Evolutionary conservation across 2,329 filamentous ascomycete genomes (phyloP).

Genomic region (Aspergillus aculeatinus): DNA sequence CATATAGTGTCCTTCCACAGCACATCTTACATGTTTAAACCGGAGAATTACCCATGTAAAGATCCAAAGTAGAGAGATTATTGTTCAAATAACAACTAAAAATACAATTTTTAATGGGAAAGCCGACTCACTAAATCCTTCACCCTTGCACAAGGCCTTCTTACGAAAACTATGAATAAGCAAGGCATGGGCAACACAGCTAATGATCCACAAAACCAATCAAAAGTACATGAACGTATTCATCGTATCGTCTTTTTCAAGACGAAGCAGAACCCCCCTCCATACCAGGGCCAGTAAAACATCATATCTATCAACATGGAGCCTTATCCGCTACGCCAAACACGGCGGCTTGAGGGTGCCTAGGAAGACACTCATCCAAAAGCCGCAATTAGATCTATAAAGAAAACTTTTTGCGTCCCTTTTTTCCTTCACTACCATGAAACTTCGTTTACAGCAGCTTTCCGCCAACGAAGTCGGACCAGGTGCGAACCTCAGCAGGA

Average conservation of each 20-base stretch:
- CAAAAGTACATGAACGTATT: conserved; percentile 15
- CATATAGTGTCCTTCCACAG: no score
- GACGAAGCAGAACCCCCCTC: conserved; percentile 12
- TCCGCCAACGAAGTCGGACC: conserved; percentile 92
- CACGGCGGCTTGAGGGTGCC: conserved; percentile 21
- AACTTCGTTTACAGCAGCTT: conserved; percentile 43
- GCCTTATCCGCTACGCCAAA: conserved; percentile 29
- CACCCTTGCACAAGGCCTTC: conserved; percentile 30
- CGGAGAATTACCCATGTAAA: no score
- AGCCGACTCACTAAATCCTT: conserved; percentile 27
- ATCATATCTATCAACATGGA: conserved; percentile 34
- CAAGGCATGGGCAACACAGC: conserved; percentile 12
- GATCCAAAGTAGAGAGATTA: no score
- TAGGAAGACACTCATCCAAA: conserved; percentile 15
- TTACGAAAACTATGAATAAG: conserved; percentile 21
- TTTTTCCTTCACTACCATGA: conserved; percentile 1
- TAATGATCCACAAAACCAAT: conserved; percentile 16
- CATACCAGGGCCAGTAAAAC: conserved; percentile 23
- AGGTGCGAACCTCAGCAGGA: conserved; percentile 84
- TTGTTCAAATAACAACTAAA: conserved; percentile 10
- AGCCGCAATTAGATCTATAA: conserved; percentile 23
- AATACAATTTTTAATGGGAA: conserved; percentile 6
- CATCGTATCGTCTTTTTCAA: conserved; percentile 13
- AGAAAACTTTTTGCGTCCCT: conserved; percentile 19
- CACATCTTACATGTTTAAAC: no score